Evolutionary conservation across 1,284 basidiomycete species (phyloP).

Genomic region (Pholiota adiposa): DNA sequence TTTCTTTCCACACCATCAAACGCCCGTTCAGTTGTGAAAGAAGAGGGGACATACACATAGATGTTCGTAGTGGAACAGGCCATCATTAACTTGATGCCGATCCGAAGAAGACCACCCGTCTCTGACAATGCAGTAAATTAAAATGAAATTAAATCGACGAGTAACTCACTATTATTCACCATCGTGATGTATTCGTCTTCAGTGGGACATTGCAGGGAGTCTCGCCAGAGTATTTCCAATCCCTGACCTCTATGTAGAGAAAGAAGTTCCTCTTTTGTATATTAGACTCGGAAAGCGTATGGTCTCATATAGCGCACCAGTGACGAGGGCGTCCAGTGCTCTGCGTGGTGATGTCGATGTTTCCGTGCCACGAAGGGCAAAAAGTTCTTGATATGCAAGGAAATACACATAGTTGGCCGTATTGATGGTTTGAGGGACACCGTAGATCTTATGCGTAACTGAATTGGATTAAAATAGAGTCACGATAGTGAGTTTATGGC

Average conservation of each 20-base stretch:
- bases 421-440: constrained; percentile 96
- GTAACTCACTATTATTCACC: constrained; percentile 90
- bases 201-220: constrained; percentile 89
- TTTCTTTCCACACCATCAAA: too few species aligned
- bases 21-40: too few species aligned
- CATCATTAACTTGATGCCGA: constrained; percentile 97
- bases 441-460: constrained; percentile 96
- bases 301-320: constrained; percentile 41
- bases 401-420: constrained; percentile 98
- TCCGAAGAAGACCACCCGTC: constrained; percentile 92
- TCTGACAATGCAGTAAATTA: constrained; percentile 54
- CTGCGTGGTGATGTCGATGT: constrained; percentile 23
- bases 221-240: constrained; percentile 93
- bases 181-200: constrained; percentile 95
- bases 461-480: background rate
- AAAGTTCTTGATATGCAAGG: constrained; percentile 80
- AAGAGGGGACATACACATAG: constrained; percentile 55
- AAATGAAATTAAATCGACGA: background rate
- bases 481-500: background rate
- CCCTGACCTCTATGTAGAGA: constrained; percentile 96
- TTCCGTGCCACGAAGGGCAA: constrained; percentile 54
- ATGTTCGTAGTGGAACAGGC: constrained; percentile 71
- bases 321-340: constrained; percentile 73
- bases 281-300: background rate
- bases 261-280: constrained; percentile 75